Base-by-base conservation (phyloP, 2,329 filamentous ascomycete species). In the Beauveria varroae region DNA sequence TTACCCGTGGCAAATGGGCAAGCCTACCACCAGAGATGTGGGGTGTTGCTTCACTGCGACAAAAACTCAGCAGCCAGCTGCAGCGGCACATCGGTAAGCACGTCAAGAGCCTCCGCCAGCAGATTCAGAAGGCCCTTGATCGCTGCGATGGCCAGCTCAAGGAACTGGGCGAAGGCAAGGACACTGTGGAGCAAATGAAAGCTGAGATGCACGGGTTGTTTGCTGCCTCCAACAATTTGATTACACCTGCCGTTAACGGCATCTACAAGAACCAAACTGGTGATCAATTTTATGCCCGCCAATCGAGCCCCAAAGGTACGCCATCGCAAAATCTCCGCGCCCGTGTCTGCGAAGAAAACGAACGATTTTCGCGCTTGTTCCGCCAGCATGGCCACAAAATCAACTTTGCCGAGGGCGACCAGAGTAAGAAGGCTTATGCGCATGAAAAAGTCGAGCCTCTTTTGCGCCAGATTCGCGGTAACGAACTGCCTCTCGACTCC, bases 191-290 rank as follows among this genome's bases (percentile, higher is more conserved):
- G 63, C 80, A 82, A 71, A 81, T 82, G 79, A 74, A 79, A 16
- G 75, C 80, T 62, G 78, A 82, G 67, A 79, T 82, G 67, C 79
- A 79, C 50, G 79, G 82, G 65, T 73, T 82, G 6, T 82, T 81
- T 63, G 80, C 79, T 0, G 73, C 75, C 0, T 81, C 78, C 37
- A 81, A 80, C 70, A 80, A 81, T 58, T 74, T 82, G n/a, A 78
- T 81, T 43, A 81, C 78, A 1, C 79, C 79, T 3, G 79, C 80
- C 44, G 78, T 81, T 28, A 79, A 81, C 58, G 80, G 79, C 55
- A 81, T 80, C 71, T 82, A 82, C 75, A 82, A 82, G 73, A 81
- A 81, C 63, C 79, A 79, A 0, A 78, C 80, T 18, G 77, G 78
- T 61, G 79, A 80, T 66, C 74, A 72, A 58, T 82, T 82, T 71